Evolutionary conservation across 352 stramenopile genomes (phyloP), one percentile per base, ranked within the genome.

Genomic region (Aphanomyces astaci): DNA sequence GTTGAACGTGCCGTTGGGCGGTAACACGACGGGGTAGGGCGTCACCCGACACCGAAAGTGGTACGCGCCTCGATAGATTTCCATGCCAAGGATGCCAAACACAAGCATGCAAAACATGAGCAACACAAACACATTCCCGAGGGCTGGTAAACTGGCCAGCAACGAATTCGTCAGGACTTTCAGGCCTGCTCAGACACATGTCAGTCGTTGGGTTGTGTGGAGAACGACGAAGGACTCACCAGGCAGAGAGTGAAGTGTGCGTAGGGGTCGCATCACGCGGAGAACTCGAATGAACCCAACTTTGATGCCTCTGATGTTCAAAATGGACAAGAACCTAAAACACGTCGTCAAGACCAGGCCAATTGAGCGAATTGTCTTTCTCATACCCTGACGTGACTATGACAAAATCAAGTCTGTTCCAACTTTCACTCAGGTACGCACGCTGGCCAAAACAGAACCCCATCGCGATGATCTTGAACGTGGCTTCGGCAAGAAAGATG

Each of bases 241-340:
- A 33, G 79, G 76, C 9, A 88, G 76, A 27, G 81, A 78, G 15
- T 88, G 86, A n/a, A 90, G 73, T 5, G 90, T 52, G 95, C 88
- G 45, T 96, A 89, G 30, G 0, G 51, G 51, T 36, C 51, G 51
- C 82, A 92, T 46, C 78, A 76, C n/a, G 79, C 92, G 77, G 97
- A 98, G 52, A 85, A 86, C 55, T 97, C 89, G 13, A 98, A 83
- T 59, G 30, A 33, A 59, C 11, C 51, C 30, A 13, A 59, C 24
- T 59, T 59, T 59, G 62, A 98, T 96, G 30, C 97, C 86, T 33
- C 86, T 90, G 46, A 98, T 96, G 49, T 95, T 97, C 56, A 98
- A 74, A 64, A 98, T 97, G 25, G 98, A 79, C 75, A 97, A 63
- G 91, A 98, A 13, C 81, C 96, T 48, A 98, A n/a, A n/a, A n/a